Evolutionary conservation across 2,329 filamentous ascomycete species (phyloP).

Genomic region (Sporothrix brasiliensis): DNA sequence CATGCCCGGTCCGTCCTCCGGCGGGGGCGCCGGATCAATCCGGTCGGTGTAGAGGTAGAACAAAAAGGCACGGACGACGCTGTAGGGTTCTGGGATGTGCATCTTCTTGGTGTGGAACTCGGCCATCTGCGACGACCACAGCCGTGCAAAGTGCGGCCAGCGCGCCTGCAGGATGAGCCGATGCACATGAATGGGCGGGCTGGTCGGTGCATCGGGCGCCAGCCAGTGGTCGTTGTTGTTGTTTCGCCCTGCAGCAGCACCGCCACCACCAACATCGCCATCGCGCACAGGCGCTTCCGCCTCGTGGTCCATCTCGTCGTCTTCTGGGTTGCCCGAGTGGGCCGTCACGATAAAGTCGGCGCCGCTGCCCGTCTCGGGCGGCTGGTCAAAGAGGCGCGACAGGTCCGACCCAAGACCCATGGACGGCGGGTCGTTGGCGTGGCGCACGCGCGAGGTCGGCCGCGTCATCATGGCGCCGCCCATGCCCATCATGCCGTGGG

Average conservation of each 20-base stretch:
- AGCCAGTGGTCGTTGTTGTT: slow-evolving; percentile 52
- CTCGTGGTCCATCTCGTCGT: slow-evolving; percentile 59
- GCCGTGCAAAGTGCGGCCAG: slow-evolving; percentile 92
- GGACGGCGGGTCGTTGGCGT: slow-evolving; percentile 56
- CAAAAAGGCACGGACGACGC: slow-evolving; percentile 89
- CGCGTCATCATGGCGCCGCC: slow-evolving; percentile 50
- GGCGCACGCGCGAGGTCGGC: slow-evolving; percentile 53
- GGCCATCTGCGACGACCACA: slow-evolving; percentile 93
- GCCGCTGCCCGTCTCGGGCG: slow-evolving; percentile 80
- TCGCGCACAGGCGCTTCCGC: slow-evolving; percentile 52
- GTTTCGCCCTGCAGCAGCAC: too few relatives aligned
- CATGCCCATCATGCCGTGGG: slow-evolving; percentile 36
- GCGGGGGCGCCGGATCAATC: slow-evolving; percentile 63
- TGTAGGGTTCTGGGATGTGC: slow-evolving; percentile 96
- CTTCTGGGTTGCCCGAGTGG: slow-evolving; percentile 72
- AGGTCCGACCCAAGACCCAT: slow-evolving; percentile 81
- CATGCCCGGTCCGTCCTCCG: slow-evolving; percentile 42
- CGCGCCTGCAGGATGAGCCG: slow-evolving; percentile 90
- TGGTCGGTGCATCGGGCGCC: slow-evolving; percentile 65
- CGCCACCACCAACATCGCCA: slow-evolving; percentile 36
- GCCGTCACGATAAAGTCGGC: slow-evolving; percentile 92
- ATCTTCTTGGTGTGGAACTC: slow-evolving; percentile 97
- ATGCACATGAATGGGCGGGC: slow-evolving; percentile 88
- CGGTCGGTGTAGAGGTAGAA: slow-evolving; percentile 97
- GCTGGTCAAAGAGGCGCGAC: slow-evolving; percentile 81